Base-by-base conservation (phyloP, 768 basidiomycete genomes). In the Calocybe indica region DNA sequence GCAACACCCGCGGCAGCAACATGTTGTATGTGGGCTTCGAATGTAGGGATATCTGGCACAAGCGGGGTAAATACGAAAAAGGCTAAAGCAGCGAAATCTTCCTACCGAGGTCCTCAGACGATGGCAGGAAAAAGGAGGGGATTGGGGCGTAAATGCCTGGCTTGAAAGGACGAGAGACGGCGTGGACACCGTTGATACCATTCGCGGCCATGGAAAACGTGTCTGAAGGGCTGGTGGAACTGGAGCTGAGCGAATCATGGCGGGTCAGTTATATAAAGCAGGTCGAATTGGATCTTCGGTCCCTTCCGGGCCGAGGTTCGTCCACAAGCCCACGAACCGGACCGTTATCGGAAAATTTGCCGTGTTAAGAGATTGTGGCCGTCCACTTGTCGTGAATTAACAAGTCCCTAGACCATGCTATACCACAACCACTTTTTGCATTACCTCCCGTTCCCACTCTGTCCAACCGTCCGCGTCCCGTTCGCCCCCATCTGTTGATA, bases 61-160 rank as follows among this genome's bases (percentile, higher is more conserved):
- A 40, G 43, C 36, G 37, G 43, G 14, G 35, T 59, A 44, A 41
- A 42, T 40, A 8, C 37, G 22, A 36, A 47, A 46, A 32, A 13
- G 54, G 47, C 35, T 30, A 37, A 3, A 48, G 44, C 40, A 12
- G 43, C 13, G 29, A 45, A 50, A 45, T 32, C 42, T 32, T 71
- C 80, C 60, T 57, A 89, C 91, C 92, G 47, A 95, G 77, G 55
- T 93, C 90, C 64, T 94, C 88, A 37, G 82, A 77, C 33, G 73
- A 76, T 1, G 74, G 71, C 13, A 82, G 62, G 73, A 91, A 93
- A 72, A 95, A 94, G 11, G 91, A 80, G 31, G 85, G 89, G 57
- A 95, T 80, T 31, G 93, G 93, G 7, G 88, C 85, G 65, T 78
- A 93, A 48, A 95, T 79, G 38, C 92, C 91, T 15, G 88, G 64